Percentiles rank a stretch among this genome's conserved stretches.
phyloP scores from a whole-genome alignment of 805 yeast species.

The Suhomyces emberorum region DNA sequence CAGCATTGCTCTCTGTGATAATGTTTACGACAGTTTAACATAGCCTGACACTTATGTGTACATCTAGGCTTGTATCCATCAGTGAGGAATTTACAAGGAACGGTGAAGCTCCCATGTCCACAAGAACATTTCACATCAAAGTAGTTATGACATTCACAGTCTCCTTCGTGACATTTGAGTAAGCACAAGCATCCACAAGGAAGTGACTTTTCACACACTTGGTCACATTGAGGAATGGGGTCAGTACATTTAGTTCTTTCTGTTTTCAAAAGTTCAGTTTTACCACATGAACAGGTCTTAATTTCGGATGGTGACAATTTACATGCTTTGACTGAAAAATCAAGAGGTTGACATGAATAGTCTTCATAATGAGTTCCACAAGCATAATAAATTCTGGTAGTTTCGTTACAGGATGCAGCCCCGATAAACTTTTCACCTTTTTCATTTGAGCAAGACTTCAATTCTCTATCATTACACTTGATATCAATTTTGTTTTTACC shows the following conservation, averaged over 20 bases:
- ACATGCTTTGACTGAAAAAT: conserved; percentile 38
- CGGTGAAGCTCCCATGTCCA: conserved; percentile 50
- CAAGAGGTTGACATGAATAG: conserved; percentile 51
- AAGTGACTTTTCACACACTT: conserved; percentile 58
- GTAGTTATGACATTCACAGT: conserved; percentile 61
- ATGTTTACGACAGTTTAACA: conserved; percentile 79
- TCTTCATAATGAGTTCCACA: conserved; percentile 63
- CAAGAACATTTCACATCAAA: conserved; percentile 62
- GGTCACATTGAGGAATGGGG: conserved; percentile 72
- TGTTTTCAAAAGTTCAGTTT: conserved; percentile 43
- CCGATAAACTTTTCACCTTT: conserved; percentile 27
- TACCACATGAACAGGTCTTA: conserved; percentile 81
- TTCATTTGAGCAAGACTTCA: conserved; percentile 25
- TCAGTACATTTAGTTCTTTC: conserved; percentile 64
- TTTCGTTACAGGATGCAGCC: conserved; percentile 28
- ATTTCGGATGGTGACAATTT: conserved; percentile 58
- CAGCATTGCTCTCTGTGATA: conserved; percentile 71
- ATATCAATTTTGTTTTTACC: conserved; percentile 50
- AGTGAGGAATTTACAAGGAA: conserved; percentile 61
- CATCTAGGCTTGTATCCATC: conserved; percentile 59
- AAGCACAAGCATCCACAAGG: conserved; percentile 74
- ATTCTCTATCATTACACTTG: conserved; percentile 43
- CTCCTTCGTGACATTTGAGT: conserved; percentile 72
- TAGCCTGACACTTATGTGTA: conserved; percentile 65
- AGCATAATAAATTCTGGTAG: conserved; percentile 50